A percentile compares a stretch with the other conserved stretches of the same genome.
These are phyloP conservation scores for Colletotrichum coccodes DNA, from an alignment of 2,329 filamentous ascomycete species.

Conservation along the genomic window DNA sequence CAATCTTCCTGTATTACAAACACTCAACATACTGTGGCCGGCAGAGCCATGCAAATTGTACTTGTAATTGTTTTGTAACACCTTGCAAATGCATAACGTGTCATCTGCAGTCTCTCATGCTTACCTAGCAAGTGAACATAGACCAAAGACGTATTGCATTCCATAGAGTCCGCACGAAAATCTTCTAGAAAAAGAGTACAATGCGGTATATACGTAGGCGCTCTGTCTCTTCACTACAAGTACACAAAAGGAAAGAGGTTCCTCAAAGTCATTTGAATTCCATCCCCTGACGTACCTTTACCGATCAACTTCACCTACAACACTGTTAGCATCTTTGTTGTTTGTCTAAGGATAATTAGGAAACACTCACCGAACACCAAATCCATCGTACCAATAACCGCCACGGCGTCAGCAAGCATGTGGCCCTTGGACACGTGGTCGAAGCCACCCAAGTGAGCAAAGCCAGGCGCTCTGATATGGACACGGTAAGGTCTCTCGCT, in stretches of 20 bases:
- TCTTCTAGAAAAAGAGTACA: conserved; percentile 34
- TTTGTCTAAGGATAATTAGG: background rate
- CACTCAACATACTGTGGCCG: background rate
- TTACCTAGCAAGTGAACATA: background rate
- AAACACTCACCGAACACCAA: conserved; percentile 80
- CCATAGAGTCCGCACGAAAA: conserved; percentile 1
- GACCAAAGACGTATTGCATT: background rate
- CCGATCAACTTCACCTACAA: conserved; percentile 70
- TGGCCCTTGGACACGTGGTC: conserved; percentile 94
- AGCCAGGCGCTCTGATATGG: conserved; percentile 96
- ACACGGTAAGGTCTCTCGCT: conserved; percentile 97
- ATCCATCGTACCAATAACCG: conserved; percentile 92
- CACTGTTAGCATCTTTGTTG: conserved; percentile 43
- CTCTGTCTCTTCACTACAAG: conserved; percentile 38
- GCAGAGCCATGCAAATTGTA: background rate
- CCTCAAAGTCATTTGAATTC: conserved; percentile 26
- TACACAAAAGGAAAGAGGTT: conserved; percentile 37
- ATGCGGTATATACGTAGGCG: conserved; percentile 37
- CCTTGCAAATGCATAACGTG: background rate
- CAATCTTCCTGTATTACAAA: conserved; percentile 19
- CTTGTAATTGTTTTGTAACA: background rate
- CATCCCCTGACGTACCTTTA: conserved; percentile 45
- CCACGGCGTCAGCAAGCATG: conserved; percentile 94
- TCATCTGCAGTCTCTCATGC: background rate
- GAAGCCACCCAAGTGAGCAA: conserved; percentile 93